These are phyloP conservation scores for Nadsonia starkeyi-henricii DNA, from an alignment of 1,139 yeast genomes.

Conservation along the genomic window DNA sequence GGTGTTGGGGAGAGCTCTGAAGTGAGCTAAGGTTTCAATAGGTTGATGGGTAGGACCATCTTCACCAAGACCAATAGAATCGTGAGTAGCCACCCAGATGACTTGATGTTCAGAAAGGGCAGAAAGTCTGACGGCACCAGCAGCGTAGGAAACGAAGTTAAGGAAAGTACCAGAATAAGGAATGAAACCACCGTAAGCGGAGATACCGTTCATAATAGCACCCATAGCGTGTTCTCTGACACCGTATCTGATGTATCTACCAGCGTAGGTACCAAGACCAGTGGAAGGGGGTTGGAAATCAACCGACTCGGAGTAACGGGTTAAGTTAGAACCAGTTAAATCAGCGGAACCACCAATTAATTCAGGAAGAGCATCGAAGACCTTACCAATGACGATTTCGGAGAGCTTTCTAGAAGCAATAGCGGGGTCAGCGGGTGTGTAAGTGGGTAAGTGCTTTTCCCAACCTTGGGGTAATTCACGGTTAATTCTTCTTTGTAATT, in stretches of 20 bases:
- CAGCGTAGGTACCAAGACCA: slow-evolving; percentile 73
- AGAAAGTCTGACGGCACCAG: slow-evolving; percentile 93
- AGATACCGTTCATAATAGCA: slow-evolving; percentile 95
- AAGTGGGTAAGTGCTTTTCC: slow-evolving; percentile 67
- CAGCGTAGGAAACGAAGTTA: slow-evolving; percentile 94
- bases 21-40: slow-evolving; percentile 94
- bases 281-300: slow-evolving; percentile 90
- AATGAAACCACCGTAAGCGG: slow-evolving; percentile 89
- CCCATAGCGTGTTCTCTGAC: slow-evolving; percentile 99
- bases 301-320: slow-evolving; percentile 70
- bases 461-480: slow-evolving; percentile 78
- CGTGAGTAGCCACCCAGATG: slow-evolving; percentile 97
- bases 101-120: slow-evolving; percentile 91
- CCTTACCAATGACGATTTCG: slow-evolving; percentile 58
- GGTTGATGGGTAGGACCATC: slow-evolving; percentile 99
- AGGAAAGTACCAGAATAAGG: slow-evolving; percentile 97
- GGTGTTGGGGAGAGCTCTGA: slow-evolving; percentile 92
- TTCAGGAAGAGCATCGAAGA: slow-evolving; percentile 67
- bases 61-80: slow-evolving; percentile 98
- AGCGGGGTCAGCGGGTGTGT: slow-evolving; percentile 65
- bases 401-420: slow-evolving; percentile 93
- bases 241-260: slow-evolving; percentile 96
- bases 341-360: slow-evolving; percentile 97
- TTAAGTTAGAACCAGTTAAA: slow-evolving; percentile 93
- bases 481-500: slow-evolving; percentile 65